A percentile compares a stretch with the other conserved stretches of the same genome.
These are phyloP conservation scores for Neoscytalidium dimidiatum DNA, from an alignment of 2,329 filamentous ascomycete species.

Conservation along the genomic window DNA sequence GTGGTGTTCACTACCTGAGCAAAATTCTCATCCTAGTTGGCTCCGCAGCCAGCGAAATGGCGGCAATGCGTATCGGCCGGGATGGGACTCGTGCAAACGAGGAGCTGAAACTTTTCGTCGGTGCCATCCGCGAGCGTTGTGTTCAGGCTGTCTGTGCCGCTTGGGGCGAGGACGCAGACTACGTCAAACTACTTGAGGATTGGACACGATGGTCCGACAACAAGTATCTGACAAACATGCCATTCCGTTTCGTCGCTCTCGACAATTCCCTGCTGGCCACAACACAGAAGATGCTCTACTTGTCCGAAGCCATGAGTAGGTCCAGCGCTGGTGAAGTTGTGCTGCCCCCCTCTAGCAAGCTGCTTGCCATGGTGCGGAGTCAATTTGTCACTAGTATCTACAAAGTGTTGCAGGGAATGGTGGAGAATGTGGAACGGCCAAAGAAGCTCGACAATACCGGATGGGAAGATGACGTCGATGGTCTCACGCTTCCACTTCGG, in stretches of 20 bases:
- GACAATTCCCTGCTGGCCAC: constrained; percentile 79
- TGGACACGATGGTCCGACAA: constrained; percentile 84
- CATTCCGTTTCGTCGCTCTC: constrained; percentile 79
- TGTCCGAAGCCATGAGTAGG: constrained; percentile 80
- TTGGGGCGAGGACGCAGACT: constrained; percentile 92
- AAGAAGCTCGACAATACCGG: constrained; percentile 62
- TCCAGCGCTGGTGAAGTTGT: constrained; percentile 78
- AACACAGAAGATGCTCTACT: constrained; percentile 94
- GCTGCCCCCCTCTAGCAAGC: constrained; percentile 79
- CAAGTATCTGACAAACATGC: constrained; percentile 89
- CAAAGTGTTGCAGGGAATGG: constrained; percentile 91
- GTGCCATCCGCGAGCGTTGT: constrained; percentile 78
- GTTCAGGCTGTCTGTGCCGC: constrained; percentile 83
- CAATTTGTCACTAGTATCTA: constrained; percentile 95
- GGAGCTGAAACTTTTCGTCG: constrained; percentile 73
- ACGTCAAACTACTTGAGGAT: constrained; percentile 88
- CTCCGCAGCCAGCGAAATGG: constrained; percentile 84
- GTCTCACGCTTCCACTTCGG: constrained; percentile 39
- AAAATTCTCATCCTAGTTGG: constrained; percentile 81
- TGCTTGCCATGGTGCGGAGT: constrained; percentile 85
- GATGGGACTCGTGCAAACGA: constrained; percentile 62
- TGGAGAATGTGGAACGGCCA: constrained; percentile 88
- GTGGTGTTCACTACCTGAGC: constrained; percentile 86
- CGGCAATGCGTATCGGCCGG: constrained; percentile 69
- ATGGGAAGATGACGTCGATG: constrained; percentile 55